These are phyloP conservation scores for Exophiala oligosperma DNA, from an alignment of 2,329 filamentous ascomycete species.

Conservation along the genomic window DNA sequence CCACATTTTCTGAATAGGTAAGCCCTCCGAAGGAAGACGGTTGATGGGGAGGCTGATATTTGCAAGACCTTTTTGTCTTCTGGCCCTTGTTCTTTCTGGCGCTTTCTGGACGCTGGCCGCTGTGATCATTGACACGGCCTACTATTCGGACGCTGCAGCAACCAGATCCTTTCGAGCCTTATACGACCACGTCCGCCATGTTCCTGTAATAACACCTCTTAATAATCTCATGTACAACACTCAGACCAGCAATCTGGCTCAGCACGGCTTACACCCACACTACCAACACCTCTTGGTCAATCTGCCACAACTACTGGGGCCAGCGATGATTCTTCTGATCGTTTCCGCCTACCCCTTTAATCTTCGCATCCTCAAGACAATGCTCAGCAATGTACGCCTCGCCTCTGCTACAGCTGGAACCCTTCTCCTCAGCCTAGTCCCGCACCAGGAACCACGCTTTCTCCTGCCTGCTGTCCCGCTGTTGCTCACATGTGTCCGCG, in stretches of 20 bases:
- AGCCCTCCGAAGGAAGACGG: slow-evolving; percentile 29
- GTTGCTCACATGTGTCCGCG: slow-evolving; percentile 49
- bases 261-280: slow-evolving; percentile 75
- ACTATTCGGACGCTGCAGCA: slow-evolving; percentile 59
- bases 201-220: slow-evolving; percentile 71
- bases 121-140: slow-evolving; percentile 79
- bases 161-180: slow-evolving; percentile 38
- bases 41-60: slow-evolving; percentile 1
- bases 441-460: slow-evolving; percentile 56
- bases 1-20: slow-evolving; percentile 83
- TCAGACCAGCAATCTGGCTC: slow-evolving; percentile 66
- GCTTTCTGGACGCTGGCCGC: slow-evolving; percentile 69
- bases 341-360: slow-evolving; percentile 33
- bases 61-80: slow-evolving; percentile 57
- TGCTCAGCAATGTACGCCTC: slow-evolving; percentile 38
- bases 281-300: slow-evolving; percentile 75
- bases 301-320: slow-evolving; percentile 70
- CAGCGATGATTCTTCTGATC: slow-evolving; percentile 64
- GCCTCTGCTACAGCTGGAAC: slow-evolving; percentile 46
- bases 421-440: slow-evolving; percentile 46
- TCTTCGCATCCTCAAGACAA: slow-evolving; percentile 30
- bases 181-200: slow-evolving; percentile 55
- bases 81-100: slow-evolving; percentile 65
- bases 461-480: slow-evolving; percentile 53
- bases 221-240: slow-evolving; percentile 80